These are phyloP conservation scores for Candolleomyces eurysporus DNA, from an alignment of 768 basidiomycete species.

Conservation along the genomic window DNA sequence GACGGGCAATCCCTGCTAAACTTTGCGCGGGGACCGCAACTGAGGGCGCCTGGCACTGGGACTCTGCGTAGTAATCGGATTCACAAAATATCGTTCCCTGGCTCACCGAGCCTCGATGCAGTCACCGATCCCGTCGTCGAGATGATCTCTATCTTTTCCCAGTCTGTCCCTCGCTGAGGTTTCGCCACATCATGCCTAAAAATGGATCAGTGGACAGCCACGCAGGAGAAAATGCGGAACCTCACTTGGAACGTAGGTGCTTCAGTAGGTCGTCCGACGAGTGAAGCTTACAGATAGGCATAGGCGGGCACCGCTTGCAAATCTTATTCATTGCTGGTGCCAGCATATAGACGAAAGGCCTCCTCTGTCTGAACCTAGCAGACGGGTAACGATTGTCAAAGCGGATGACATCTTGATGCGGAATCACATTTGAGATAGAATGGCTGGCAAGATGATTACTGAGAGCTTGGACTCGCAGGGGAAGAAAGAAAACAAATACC, in stretches of 20 bases:
- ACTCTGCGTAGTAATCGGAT: too few relatives aligned
- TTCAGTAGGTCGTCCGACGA: background rate
- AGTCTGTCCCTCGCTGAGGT: background rate
- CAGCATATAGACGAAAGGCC: conserved; percentile 1
- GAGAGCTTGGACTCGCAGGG: too few relatives aligned
- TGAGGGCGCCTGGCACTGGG: too few relatives aligned
- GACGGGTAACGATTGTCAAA: conserved; percentile 3
- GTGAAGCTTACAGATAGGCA: background rate
- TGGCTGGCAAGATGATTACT: background rate
- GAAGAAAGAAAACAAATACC: background rate
- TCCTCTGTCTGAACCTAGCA: background rate
- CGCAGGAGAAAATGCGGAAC: background rate
- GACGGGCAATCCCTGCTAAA: too few relatives aligned
- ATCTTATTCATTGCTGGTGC: background rate
- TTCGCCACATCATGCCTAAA: background rate
- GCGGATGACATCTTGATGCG: background rate
- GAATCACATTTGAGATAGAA: background rate
- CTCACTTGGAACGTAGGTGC: background rate
- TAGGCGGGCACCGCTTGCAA: background rate
- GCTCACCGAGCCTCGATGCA: background rate
- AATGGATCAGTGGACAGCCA: background rate
- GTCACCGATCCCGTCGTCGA: background rate
- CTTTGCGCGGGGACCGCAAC: too few relatives aligned
- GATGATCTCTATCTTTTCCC: background rate
- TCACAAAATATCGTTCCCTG: too few relatives aligned